Evolutionary conservation across 2,329 filamentous ascomycete species (phyloP).

Genomic region (Colletotrichum higginsianum): DNA sequence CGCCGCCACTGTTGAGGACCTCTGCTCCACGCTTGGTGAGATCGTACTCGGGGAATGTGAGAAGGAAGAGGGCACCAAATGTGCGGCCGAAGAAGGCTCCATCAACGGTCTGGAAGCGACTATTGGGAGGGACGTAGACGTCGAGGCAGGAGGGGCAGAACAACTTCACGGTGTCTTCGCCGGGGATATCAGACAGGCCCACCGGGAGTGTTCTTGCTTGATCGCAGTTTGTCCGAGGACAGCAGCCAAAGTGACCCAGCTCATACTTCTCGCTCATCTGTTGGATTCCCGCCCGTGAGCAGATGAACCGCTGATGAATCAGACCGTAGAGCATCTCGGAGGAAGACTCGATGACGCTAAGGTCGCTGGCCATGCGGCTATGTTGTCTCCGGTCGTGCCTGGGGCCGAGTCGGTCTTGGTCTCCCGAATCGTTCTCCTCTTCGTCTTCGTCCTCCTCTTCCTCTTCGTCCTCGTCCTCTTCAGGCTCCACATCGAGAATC

Average conservation of each 20-base stretch:
- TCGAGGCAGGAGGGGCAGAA: constrained; percentile 98
- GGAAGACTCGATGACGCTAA: constrained; percentile 95
- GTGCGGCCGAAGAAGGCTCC: constrained; percentile 98
- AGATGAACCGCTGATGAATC: constrained; percentile 99
- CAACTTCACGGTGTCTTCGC: constrained; percentile 97
- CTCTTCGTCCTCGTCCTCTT: constrained; percentile 91
- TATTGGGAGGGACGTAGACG: constrained; percentile 97
- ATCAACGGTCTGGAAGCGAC: constrained; percentile 96
- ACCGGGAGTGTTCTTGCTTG: constrained; percentile 93
- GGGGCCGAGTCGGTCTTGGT: constrained; percentile 67
- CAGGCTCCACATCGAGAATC: constrained; percentile 98
- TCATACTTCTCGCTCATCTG: constrained; percentile 99
- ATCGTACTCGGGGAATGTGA: constrained; percentile 97
- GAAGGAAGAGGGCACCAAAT: constrained; percentile 96
- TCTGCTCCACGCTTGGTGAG: constrained; percentile 80
- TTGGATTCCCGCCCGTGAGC: constrained; percentile 94
- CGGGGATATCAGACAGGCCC: constrained; percentile 93
- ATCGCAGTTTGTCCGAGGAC: constrained; percentile 94
- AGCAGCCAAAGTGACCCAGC: constrained; percentile 93
- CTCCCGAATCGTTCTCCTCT: constrained; percentile 79
- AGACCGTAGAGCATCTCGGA: constrained; percentile 98
- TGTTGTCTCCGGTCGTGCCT: constrained; percentile 80
- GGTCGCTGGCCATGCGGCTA: constrained; percentile 89
- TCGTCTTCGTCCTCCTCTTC: constrained; percentile 84
- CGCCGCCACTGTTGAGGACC: constrained; percentile 59